Percentiles rank a stretch among this genome's conserved stretches.
These are phyloP conservation scores for Cladosporium sp. DNA, from an alignment of 2,329 filamentous ascomycete genomes.

Conservation along the genomic window DNA sequence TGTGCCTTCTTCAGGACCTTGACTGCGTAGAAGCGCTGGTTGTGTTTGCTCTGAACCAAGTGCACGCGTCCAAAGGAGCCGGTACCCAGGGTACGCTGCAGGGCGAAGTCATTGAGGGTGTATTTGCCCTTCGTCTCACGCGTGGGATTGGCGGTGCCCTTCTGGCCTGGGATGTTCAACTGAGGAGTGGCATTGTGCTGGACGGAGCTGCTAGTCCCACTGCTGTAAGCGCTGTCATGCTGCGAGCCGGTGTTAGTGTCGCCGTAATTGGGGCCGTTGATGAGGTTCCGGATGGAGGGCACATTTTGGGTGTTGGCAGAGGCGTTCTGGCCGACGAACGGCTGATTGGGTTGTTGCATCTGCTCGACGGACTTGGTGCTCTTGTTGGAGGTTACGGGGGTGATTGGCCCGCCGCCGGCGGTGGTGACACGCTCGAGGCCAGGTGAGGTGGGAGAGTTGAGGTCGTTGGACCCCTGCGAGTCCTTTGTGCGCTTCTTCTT, in stretches of 20 bases:
- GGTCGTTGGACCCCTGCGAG: constrained; percentile 55
- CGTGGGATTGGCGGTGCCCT: constrained; percentile 31
- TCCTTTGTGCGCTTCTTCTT: constrained; percentile 99
- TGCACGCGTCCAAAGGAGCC: constrained; percentile 97
- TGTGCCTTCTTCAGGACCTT: constrained; percentile 98
- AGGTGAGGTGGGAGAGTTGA: constrained; percentile 64
- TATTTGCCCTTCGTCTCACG: constrained; percentile 96
- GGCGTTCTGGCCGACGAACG: constrained; percentile 35
- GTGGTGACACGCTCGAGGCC: constrained; percentile 49
- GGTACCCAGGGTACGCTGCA: constrained; percentile 88
- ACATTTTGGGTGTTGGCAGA: constrained; percentile 55
- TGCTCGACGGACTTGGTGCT: constrained; percentile 20
- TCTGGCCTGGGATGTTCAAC: constrained; percentile 31
- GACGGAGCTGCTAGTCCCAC: constrained; percentile 31
- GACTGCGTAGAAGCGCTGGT: constrained; percentile 95
- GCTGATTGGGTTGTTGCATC: constrained; percentile 23
- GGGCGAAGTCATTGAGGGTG: constrained; percentile 81
- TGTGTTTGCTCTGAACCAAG: constrained; percentile 95
- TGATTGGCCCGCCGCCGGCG: constrained; percentile 31
- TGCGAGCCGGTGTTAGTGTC: constrained; percentile 22
- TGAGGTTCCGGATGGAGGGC: constrained; percentile 78
- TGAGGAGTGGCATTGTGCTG: constrained; percentile 35
- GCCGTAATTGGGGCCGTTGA: constrained; percentile 58
- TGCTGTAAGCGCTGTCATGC: constrained; percentile 33
- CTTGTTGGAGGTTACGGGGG: constrained; percentile 46